Base-by-base conservation (phyloP, 495 filamentous ascomycete genomes). In the Podospora anserina region DNA sequence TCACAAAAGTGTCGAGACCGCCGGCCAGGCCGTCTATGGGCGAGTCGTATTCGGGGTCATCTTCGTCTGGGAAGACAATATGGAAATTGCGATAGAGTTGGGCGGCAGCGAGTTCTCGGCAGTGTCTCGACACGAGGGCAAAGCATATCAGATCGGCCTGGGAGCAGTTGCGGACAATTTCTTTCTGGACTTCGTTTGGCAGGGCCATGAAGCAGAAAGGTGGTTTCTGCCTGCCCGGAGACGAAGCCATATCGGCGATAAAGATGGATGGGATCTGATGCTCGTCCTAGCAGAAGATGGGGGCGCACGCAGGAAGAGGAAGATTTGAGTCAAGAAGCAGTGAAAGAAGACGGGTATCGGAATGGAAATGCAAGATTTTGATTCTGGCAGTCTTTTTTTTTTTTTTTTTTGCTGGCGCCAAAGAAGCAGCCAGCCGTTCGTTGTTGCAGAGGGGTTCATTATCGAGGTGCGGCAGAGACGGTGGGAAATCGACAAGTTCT, bases 11-110 rank as follows among this genome's bases (percentile, higher is more conserved):
- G 62, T 87, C 82, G 44, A 90, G 78, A 6, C 86, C 83, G 23
- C 80, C 81, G 0, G 86, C 84, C 6, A 88, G 78, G 0, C 78
- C 76, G 71, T 88, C 85, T 55, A 86, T 80, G 9, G 80, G 77
- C 18, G 75, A 78, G 56, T 86, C 78, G 73, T 78, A 80, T 44
- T 66, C 68, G 2, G 76, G 74, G 61, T 85, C 83, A 68, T 84
- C 81, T 39, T 87, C 85, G 63, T 87, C 85, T 13, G 81, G 80
- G 66, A 87, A 87, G 61, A 86, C 78, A 63, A 87, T 87, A 64
- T 81, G 77, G 68, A 89, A 84, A 60, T 81, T 82, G 61, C 85
- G 84, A 70, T 89, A 90, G 18, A 90, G 77, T 68, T 85, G 78
- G 64, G 82, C 78, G 64, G 83, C 81, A 26, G 87, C 86, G 53